Evolutionary conservation across 345 rosid species (phyloP).

Genomic region (Citrus trifoliata): DNA sequence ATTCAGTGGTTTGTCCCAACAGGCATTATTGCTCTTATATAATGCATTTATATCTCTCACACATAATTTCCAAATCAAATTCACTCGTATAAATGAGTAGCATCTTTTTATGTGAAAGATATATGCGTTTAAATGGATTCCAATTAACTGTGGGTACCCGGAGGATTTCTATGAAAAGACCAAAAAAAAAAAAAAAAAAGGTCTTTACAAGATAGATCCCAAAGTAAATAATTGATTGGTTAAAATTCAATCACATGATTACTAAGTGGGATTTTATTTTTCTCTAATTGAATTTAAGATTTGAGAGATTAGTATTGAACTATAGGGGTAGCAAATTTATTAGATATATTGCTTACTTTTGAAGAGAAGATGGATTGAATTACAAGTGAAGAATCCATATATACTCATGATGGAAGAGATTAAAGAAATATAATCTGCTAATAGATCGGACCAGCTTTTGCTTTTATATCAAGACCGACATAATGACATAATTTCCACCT

Average conservation of each 20-base stretch:
- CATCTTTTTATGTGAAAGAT: neutral
- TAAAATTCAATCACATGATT: neutral
- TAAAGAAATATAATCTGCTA: slow-evolving; percentile 12
- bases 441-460: slow-evolving; percentile 24
- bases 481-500: slow-evolving; percentile 12
- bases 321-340: neutral
- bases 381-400: slow-evolving; percentile 21
- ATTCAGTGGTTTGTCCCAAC: neutral
- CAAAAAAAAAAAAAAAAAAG: neutral
- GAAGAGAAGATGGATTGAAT: slow-evolving; percentile 34
- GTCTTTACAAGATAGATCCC: neutral
- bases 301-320: neutral
- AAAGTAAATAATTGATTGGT: neutral
- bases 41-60: neutral
- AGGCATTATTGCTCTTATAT: neutral
- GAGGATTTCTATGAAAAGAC: neutral
- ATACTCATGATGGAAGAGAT: slow-evolving; percentile 23
- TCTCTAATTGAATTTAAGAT: neutral
- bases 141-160: neutral
- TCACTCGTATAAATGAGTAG: neutral
- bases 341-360: slow-evolving; percentile 17
- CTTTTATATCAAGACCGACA: slow-evolving; percentile 30
- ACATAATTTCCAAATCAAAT: neutral
- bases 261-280: neutral
- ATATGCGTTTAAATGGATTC: neutral